Evolutionary conservation across 2,329 filamentous ascomycete species (phyloP).

Genomic region (Iodosphaeria phyllophila): DNA sequence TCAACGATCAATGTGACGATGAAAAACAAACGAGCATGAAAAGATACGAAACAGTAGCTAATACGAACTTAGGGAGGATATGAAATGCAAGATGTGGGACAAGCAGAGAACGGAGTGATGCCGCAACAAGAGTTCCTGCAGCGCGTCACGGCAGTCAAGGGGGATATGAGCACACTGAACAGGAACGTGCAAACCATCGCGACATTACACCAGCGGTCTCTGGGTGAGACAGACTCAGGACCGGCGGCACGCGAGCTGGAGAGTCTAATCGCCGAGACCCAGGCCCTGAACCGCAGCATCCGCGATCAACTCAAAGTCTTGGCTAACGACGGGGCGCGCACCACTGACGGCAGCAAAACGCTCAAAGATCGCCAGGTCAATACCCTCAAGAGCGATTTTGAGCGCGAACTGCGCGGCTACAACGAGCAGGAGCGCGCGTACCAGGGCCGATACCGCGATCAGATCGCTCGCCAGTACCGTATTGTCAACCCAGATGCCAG

Average conservation of each 20-base stretch:
- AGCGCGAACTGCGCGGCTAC: constrained; percentile 51
- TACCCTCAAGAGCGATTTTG: constrained; percentile 53
- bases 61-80: constrained; percentile 12
- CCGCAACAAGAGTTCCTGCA: constrained; percentile 46
- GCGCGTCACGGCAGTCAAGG: constrained; percentile 47
- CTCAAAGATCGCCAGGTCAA: constrained; percentile 54
- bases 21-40: not conserved
- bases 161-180: constrained; percentile 48
- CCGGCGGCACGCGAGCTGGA: constrained; percentile 40
- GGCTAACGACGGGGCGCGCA: constrained; percentile 50
- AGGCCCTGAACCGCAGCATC: constrained; percentile 56
- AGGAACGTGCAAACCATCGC: constrained; percentile 48
- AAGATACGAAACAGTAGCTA: not conserved
- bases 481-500: constrained; percentile 71
- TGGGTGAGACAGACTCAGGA: constrained; percentile 42
- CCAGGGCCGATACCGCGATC: constrained; percentile 52
- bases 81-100: constrained; percentile 34
- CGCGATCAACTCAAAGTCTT: constrained; percentile 63
- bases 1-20: not conserved
- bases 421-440: constrained; percentile 54
- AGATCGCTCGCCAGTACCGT: constrained; percentile 62
- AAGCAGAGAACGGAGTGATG: constrained; percentile 6
- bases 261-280: constrained; percentile 48
- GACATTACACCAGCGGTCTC: constrained; percentile 51
- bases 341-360: constrained; percentile 36